Base-by-base conservation (phyloP, 768 basidiomycete species). In the Tulasnella sp. region DNA sequence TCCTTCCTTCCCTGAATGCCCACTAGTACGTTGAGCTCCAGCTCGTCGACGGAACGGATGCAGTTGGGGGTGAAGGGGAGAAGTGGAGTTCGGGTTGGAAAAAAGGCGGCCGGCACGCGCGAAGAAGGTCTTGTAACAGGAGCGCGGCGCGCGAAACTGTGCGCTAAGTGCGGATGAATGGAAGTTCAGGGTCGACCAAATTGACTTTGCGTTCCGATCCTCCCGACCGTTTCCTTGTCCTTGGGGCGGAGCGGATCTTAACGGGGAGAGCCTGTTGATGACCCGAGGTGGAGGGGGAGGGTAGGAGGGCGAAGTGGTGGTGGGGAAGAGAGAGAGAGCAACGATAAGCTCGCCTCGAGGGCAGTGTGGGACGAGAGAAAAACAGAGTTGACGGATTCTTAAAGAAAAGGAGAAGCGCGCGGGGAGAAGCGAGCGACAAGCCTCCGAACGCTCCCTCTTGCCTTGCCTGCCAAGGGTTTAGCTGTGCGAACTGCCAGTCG, bases 361-460 rank as follows among this genome's bases (percentile, higher is more conserved):
- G 24, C 54, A 8, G 54, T 54, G 54, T 54, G 54, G n/a, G 54
- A 54, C 24, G 2, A 8, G 24, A 54, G 24, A 54, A 46, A 54
- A 46, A 46, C 54, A 54, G 54, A 54, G 54, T 54, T 54, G 54
- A 54, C 54, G n/a, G 1, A 9, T n/a, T 50, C 24, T 22, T 54
- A n/a, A n/a, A 54, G 54, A 54, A n/a, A 54, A 54, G 54, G 54
- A 54, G 54, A 54, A 54, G 54, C 54, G 54, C 54, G 24, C 54
- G 24, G 54, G 54, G 54, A 54, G 24, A 54, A 54, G 54, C 37
- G 24, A 54, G 54, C 54, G n/a, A 22, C 54, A 54, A 54, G n/a
- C 54, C 54, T 54, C 54, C 54, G n/a, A 54, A 24, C 24, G 54
- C 54, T 54, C 54, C 54, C 22, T 8, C 24, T 54, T 24, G 24